Base-by-base conservation (phyloP, 1,139 yeast genomes). In the Saccharomyces hybrid region DNA sequence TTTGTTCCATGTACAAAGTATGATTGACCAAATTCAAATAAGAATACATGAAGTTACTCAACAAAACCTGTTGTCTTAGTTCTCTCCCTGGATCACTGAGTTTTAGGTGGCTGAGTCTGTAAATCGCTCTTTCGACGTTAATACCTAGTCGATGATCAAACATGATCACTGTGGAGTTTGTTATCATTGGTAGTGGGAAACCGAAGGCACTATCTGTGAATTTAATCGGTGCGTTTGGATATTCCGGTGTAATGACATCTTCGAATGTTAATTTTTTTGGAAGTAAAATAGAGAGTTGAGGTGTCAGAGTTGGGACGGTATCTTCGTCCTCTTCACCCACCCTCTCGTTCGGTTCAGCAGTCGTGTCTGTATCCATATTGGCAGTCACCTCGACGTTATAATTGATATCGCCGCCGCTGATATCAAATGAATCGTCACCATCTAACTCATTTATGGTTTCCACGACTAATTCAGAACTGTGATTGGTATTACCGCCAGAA, bases 1-100 rank as follows among this genome's bases (percentile, higher is more conserved):
- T 19, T 19, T 83, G 89, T 64, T 86, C 91, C 60, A 86, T 71
- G 69, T 85, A 88, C 61, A 86, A 75, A 6, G 93, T 85, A 64
- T 91, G 97, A 70, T 93, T 95, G 56, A 93, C 97, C 71, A 93
- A 76, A 67, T 93, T 93, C 76, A 93, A 79, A 72, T 93, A 93
- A 0, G 98, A 95, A 69, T 93, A 93, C 99, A 93, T 93, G 78
- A 93, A 93, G 70, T 95, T 95, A 55, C 97, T 88, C 61, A 93
- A 73, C 52, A 93, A 71, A 2, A 93, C 99, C 69, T 93, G 99
- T 67, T 95, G 97, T 41, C 91, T 78, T 58, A 93, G 75, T 19
- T 95, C 95, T 55, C 98, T 76, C 66, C 89, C 87, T 1, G 98
- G 95, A 67, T 95, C 95, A 46, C 98, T 97, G 61, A 93, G 77